Base-by-base conservation (phyloP, 495 filamentous ascomycete genomes). In the Hypoxylon lienhwacheense region DNA sequence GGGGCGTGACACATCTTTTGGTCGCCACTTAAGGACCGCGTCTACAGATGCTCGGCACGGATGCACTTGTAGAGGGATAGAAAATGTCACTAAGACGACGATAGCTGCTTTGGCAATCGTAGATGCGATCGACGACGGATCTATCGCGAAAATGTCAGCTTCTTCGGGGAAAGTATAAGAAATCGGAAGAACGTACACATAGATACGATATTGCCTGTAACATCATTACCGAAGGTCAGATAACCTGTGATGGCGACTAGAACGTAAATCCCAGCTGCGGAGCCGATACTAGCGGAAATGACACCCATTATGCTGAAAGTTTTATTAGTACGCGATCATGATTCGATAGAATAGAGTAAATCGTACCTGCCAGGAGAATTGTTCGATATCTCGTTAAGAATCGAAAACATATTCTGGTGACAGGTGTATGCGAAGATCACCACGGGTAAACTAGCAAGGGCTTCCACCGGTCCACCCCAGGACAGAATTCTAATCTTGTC, bases 371-470 rank as follows among this genome's bases (percentile, higher is more conserved):
- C 63, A 21, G 89, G 90, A 11, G 87, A 88, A 66, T 90, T 91
- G 68, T 95, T 85, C 43, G 76, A 71, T 60, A 97, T 91, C 73
- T 98, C 95, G 58, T 98, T 98, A 22, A 98, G 72, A 54, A 98
- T 92, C 0, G 95, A 96, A 65, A 98, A 98, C 93, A 98, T 98
- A 63, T 98, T 98, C 61, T 98, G 93, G 70, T 98, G 93, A 66
- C 95, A 98, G 3, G 93, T 98, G 70, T 97, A 98, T 14, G 93
- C 93, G 73, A 97, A 98, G 6, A 98, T 89, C 49, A 97, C 89
- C 32, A 98, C 89, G 0, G 93, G 95, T 51, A 98, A 84, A 55
- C 87, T 91, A 58, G 88, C 86, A 31, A 98, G 79, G 2, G 85
- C 83, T 15, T 87, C 81, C 28, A 95, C 78, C 11, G 86, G 77